Conservation (phyloP, 495 filamentous ascomycete genomes). For the Apodospora peruviana region DNA sequence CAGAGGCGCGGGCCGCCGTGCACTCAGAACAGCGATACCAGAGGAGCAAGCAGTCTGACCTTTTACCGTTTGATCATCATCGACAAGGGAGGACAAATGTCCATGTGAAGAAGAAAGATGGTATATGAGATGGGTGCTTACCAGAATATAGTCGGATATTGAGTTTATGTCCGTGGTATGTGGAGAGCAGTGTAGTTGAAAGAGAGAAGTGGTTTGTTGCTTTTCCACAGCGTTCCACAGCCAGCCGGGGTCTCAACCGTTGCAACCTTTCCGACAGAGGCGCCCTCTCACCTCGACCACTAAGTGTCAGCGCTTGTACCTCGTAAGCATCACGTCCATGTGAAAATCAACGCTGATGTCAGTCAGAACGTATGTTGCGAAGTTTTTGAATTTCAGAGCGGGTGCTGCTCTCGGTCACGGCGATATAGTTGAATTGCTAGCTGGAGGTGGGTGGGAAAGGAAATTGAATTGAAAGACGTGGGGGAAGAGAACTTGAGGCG, state of each 20-base stretch:
- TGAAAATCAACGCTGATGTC: too few species aligned
- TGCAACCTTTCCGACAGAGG: slow-evolving; percentile 3
- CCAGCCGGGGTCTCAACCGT: too few species aligned
- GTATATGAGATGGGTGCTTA: slow-evolving; percentile 9
- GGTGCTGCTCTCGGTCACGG: too few species aligned
- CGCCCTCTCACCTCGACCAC: slow-evolving; percentile 1
- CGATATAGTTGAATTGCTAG: too few species aligned
- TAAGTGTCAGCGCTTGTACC: neutral
- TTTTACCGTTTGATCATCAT: slow-evolving; percentile 63
- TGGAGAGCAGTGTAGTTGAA: neutral
- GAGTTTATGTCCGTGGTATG: too few species aligned
- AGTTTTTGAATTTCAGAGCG: too few species aligned
- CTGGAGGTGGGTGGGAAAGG: too few species aligned
- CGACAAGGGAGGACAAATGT: slow-evolving; percentile 21
- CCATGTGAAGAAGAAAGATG: neutral
- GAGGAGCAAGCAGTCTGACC: slow-evolving; percentile 45
- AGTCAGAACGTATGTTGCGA: too few species aligned
- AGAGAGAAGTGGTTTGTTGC: neutral
- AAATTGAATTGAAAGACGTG: too few species aligned
- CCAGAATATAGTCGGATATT: too few species aligned
- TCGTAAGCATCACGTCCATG: neutral
- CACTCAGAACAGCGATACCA: slow-evolving; percentile 38
- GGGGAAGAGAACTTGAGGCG: neutral
- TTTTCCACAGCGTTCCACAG: neutral
- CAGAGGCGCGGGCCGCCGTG: slow-evolving; percentile 16